phyloP scores from a whole-genome alignment of 2,329 filamentous ascomycete species.

The Calonectria pseudoturangicola region DNA sequence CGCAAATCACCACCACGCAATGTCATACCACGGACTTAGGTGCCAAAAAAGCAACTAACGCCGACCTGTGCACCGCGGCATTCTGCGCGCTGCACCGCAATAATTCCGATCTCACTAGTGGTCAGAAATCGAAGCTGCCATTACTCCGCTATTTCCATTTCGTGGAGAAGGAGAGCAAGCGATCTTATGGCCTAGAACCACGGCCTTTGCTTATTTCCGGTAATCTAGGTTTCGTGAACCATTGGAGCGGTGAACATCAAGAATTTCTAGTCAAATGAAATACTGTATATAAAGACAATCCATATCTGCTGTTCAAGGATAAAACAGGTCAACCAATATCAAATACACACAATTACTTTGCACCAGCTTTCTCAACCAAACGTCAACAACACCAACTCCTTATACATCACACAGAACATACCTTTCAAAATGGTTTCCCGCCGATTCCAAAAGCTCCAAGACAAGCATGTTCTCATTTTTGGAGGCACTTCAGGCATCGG shows the following conservation, averaged over 20 bases:
- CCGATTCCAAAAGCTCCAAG: conserved; percentile 11
- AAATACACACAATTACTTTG: background rate
- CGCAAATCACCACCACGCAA: background rate
- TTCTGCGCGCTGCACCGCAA: background rate
- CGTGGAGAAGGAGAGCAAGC: background rate
- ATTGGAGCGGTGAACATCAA: background rate
- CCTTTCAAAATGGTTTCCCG: conserved; percentile 1
- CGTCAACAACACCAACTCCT: background rate
- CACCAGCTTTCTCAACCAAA: too few species aligned
- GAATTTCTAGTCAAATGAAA: background rate
- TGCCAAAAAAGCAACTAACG: background rate
- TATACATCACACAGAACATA: background rate
- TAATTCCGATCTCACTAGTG: background rate
- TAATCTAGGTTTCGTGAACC: background rate
- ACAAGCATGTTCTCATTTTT: conserved; percentile 46
- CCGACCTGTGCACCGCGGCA: background rate
- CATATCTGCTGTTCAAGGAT: too few species aligned
- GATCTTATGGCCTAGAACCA: background rate
- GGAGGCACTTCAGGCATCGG: conserved; percentile 50
- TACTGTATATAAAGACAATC: too few species aligned
- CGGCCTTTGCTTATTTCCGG: conserved; percentile 1
- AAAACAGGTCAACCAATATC: background rate
- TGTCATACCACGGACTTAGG: background rate
- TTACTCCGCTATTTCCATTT: conserved; percentile 3
- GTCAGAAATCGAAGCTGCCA: background rate